Conservation (phyloP, 2,329 filamentous ascomycete species). For the Ilyonectria destructans region DNA sequence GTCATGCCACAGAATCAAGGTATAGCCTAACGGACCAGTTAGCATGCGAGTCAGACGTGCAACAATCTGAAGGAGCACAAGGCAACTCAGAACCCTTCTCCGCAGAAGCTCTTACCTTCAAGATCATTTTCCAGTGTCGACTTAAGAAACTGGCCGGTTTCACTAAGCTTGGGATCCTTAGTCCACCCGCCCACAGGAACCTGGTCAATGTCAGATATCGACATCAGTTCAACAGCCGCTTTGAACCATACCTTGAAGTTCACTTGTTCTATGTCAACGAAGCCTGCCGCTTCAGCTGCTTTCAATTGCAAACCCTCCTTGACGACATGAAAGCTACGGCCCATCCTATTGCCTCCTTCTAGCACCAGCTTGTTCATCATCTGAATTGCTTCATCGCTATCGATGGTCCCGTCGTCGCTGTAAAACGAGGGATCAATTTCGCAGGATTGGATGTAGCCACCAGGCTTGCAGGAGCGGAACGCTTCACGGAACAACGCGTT, state of each 20-base stretch:
- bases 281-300: slow-evolving; percentile 8
- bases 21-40: slow-evolving; percentile 15
- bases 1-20: slow-evolving; percentile 24
- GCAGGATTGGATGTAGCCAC: slow-evolving; percentile 30
- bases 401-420: slow-evolving; percentile 26
- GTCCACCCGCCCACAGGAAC: slow-evolving; percentile 27
- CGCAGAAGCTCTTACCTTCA: slow-evolving; percentile 14
- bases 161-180: slow-evolving; percentile 20
- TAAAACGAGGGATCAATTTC: slow-evolving; percentile 25
- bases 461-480: slow-evolving; percentile 20
- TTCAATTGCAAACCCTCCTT: background rate
- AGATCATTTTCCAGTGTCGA: slow-evolving; percentile 30
- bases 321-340: slow-evolving; percentile 7
- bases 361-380: slow-evolving; percentile 8
- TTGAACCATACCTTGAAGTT: slow-evolving; percentile 24
- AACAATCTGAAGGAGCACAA: background rate
- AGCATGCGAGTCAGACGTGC: accelerated
- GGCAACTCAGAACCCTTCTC: background rate
- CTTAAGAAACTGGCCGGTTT: slow-evolving; percentile 22
- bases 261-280: slow-evolving; percentile 17
- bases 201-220: slow-evolving; percentile 2
- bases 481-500: slow-evolving; percentile 21
- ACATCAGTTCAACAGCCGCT: background rate
- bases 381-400: slow-evolving; percentile 10
- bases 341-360: slow-evolving; percentile 20